phyloP scores from a whole-genome alignment of 257 asterid genomes.

The Forsythia suspensa region DNA sequence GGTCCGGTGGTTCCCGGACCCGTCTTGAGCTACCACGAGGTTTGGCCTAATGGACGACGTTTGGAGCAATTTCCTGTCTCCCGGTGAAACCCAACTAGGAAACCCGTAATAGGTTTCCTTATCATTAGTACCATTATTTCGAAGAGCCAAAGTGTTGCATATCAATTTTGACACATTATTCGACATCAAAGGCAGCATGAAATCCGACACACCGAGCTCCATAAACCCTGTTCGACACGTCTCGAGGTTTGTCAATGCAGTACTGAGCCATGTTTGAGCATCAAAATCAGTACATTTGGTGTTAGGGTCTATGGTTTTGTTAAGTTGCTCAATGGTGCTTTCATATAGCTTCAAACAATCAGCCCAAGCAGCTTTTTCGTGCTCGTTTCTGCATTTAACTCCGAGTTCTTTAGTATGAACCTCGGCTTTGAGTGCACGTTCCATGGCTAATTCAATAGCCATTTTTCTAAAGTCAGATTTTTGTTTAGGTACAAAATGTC shows the following conservation, averaged over 20 bases:
- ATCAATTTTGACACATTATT: constrained; percentile 59
- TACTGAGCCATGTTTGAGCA: constrained; percentile 73
- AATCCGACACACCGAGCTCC: constrained; percentile 54
- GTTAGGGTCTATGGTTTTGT: constrained; percentile 47
- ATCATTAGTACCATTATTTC: constrained; percentile 23
- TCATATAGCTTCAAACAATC: constrained; percentile 65
- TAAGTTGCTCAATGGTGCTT: constrained; percentile 49
- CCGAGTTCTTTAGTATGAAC: constrained; percentile 44
- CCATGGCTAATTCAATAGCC: constrained; percentile 47
- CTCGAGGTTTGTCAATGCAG: constrained; percentile 70
- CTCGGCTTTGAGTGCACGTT: constrained; percentile 43
- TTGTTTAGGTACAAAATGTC: constrained; percentile 26
- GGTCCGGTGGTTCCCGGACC: constrained; percentile 43
- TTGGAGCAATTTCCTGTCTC: constrained; percentile 42
- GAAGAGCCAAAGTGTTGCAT: constrained; percentile 61
- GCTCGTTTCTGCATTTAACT: constrained; percentile 40
- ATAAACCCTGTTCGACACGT: constrained; percentile 65
- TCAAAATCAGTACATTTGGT: constrained; percentile 54
- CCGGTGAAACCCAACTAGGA: constrained; percentile 43
- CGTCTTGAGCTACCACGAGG: constrained; percentile 60
- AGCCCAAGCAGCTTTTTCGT: constrained; percentile 68
- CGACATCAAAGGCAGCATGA: constrained; percentile 45
- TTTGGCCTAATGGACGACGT: constrained; percentile 27
- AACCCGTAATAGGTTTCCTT: constrained; percentile 22
- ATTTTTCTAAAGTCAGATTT: constrained; percentile 50